phyloP scores from a whole-genome alignment of 1,284 basidiomycete species.

The Fereydounia khargensis region DNA sequence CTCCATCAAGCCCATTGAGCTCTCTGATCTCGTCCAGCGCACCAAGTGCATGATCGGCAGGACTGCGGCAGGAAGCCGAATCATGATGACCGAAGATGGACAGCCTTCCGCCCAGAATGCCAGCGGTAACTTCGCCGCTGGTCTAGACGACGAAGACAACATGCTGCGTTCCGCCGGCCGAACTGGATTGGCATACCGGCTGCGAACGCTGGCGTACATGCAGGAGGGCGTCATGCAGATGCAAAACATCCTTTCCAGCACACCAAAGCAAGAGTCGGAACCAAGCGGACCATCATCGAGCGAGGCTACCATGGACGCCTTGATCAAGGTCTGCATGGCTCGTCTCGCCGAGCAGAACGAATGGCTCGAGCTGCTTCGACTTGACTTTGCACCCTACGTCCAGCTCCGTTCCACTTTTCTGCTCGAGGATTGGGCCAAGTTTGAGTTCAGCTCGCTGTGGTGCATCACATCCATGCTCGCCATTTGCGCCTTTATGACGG shows the following conservation, averaged over 20 bases:
- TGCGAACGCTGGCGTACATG: not conserved
- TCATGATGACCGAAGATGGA: not conserved
- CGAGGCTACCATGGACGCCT: not conserved
- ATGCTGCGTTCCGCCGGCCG: slow-evolving; percentile 27
- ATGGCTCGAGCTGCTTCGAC: not conserved
- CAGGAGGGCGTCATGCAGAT: slow-evolving; percentile 22
- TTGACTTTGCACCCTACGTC: slow-evolving; percentile 18
- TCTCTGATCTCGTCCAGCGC: slow-evolving; percentile 7
- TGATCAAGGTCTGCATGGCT: not conserved
- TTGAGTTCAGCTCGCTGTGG: slow-evolving; percentile 26
- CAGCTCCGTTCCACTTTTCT: slow-evolving; percentile 21
- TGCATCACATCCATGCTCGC: slow-evolving; percentile 18
- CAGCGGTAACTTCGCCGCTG: not conserved
- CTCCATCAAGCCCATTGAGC: slow-evolving; percentile 21
- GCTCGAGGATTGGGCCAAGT: slow-evolving; percentile 28
- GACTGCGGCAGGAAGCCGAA: slow-evolving; percentile 20
- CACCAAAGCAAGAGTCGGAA: slow-evolving; percentile 1
- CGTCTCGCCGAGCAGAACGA: not conserved
- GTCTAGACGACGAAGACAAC: slow-evolving; percentile 24
- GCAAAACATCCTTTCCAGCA: slow-evolving; percentile 25
- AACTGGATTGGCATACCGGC: slow-evolving; percentile 24
- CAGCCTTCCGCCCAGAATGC: not conserved
- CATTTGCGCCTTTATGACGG: slow-evolving; percentile 26
- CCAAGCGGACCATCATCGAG: not conserved
- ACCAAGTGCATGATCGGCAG: slow-evolving; percentile 18